Evolutionary conservation across 352 stramenopile genomes (phyloP).

Genomic region (Thalassiosira mediterranea): DNA sequence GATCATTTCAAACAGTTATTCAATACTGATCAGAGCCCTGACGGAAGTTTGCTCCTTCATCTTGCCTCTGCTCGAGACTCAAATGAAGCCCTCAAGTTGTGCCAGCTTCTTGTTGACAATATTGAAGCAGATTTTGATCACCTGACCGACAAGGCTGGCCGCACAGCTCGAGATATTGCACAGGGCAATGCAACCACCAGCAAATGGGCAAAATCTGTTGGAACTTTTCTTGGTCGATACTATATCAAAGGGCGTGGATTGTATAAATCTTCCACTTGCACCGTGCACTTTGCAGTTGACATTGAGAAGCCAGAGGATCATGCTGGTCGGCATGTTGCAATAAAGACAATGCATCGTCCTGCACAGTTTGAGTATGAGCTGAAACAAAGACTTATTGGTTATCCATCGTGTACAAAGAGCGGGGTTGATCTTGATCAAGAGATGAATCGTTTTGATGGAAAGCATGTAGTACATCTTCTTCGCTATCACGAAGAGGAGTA

Average conservation of each 20-base stretch:
- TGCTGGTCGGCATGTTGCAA: not conserved
- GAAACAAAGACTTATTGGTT: not conserved
- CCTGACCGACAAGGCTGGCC: constrained; percentile 4
- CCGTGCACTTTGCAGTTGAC: not conserved
- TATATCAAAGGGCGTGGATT: not conserved
- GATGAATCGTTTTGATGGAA: not conserved
- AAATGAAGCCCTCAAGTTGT: constrained; percentile 1
- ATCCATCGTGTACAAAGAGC: not conserved
- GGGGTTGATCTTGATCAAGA: not conserved
- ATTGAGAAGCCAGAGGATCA: not conserved
- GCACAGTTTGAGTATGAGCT: not conserved
- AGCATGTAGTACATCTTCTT: constrained; percentile 8
- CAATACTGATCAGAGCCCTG: not conserved
- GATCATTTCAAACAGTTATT: not conserved
- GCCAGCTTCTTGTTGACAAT: constrained; percentile 10
- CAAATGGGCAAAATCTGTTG: constrained; percentile 18
- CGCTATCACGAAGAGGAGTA: constrained; percentile 6
- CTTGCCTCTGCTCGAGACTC: constrained; percentile 11
- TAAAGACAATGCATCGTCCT: not conserved
- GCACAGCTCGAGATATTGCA: constrained; percentile 20
- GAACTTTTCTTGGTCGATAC: constrained; percentile 13
- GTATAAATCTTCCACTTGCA: not conserved
- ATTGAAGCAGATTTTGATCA: constrained; percentile 17
- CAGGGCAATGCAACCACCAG: not conserved
- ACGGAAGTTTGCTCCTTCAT: constrained; percentile 19